Base-by-base conservation (phyloP, 805 yeast genomes). In the Candida sphagnicola region DNA sequence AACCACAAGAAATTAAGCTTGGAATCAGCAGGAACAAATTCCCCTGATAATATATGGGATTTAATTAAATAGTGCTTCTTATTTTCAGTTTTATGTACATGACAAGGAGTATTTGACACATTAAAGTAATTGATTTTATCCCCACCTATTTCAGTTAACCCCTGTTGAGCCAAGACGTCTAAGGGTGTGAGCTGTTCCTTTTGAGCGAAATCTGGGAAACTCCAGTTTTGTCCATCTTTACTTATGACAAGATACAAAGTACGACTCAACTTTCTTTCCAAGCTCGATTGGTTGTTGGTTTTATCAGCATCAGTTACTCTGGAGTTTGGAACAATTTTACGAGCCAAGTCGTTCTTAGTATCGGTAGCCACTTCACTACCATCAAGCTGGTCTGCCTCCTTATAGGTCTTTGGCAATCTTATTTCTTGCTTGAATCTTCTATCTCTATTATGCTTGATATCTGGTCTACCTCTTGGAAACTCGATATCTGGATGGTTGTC, bases 51-150 rank as follows among this genome's bases (percentile, higher is more conserved):
- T 41, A 91, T 87, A 58, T 88, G 96, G 24, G 95, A 84, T 62
- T 87, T 88, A 51, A 93, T 77, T 51, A 85, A 68, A 56, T 81
- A 93, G 51, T 85, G 91, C 50, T 61, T 56, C 23, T 53, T 53
- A 24, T 56, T 54, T 28, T 49, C 52, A 11, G 37, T 41, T 11
- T 49, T 35, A 44, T 67, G 72, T 1, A 83, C 78, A 31, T 82
- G 89, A 30, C 90, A 82, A 29, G 99, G 98, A 4, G 84, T 84
- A 40, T 77, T 78, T 17, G 98, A 88, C n/a, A 93, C 95, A 15
- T 85, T 78, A 86, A 95, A 91, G 31, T 88, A 83, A 62, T 88
- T 85, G 57, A 93, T 76, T 39, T 72, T 59, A 8, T 71, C 76
- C 23, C 96, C 95, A 14, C 96, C 96, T 15, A 85, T 51, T 16